Conservation (phyloP, 2,329 filamentous ascomycete genomes). For the Paradendryphiella salina region DNA sequence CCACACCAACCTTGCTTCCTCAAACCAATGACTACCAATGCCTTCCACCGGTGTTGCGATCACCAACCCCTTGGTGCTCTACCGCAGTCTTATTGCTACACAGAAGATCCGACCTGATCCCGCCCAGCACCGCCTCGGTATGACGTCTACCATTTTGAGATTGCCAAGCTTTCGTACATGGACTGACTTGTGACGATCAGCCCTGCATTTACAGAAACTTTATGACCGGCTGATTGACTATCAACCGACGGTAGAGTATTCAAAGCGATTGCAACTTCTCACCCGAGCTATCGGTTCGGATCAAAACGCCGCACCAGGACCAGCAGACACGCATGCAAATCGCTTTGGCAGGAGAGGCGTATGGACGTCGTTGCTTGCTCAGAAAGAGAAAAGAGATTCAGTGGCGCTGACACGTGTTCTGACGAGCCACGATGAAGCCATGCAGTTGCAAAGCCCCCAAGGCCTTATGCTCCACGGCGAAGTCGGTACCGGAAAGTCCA, state of each 20-base stretch:
- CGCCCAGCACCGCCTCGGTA: conserved; percentile 67
- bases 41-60: conserved; percentile 50
- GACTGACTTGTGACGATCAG: conserved; percentile 40
- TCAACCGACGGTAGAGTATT: conserved; percentile 71
- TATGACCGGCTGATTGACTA: conserved; percentile 79
- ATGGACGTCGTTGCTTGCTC: conserved; percentile 59
- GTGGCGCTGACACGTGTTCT: conserved; percentile 70
- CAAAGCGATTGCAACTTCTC: conserved; percentile 65
- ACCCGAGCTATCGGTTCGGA: conserved; percentile 48
- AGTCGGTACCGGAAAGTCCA: conserved; percentile 81
- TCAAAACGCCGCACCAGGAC: conserved; percentile 32
- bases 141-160: conserved; percentile 41
- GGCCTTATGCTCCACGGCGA: conserved; percentile 79
- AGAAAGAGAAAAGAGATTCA: conserved; percentile 57
- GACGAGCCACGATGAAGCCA: conserved; percentile 70
- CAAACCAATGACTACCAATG: conserved; percentile 40
- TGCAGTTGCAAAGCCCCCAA: conserved; percentile 70
- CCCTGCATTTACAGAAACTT: conserved; percentile 75
- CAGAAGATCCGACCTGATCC: conserved; percentile 69
- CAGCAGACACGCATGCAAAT: conserved; percentile 17
- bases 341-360: conserved; percentile 50
- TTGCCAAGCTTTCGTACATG: conserved; percentile 4
- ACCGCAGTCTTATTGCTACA: conserved; percentile 70
- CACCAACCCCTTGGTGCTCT: conserved; percentile 74
- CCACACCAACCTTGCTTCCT: conserved; percentile 8